A percentile compares a stretch with the other conserved stretches of the same genome.
phyloP scores from a whole-genome alignment of 2,329 filamentous ascomycete species.

The Lecanosticta acicola region DNA sequence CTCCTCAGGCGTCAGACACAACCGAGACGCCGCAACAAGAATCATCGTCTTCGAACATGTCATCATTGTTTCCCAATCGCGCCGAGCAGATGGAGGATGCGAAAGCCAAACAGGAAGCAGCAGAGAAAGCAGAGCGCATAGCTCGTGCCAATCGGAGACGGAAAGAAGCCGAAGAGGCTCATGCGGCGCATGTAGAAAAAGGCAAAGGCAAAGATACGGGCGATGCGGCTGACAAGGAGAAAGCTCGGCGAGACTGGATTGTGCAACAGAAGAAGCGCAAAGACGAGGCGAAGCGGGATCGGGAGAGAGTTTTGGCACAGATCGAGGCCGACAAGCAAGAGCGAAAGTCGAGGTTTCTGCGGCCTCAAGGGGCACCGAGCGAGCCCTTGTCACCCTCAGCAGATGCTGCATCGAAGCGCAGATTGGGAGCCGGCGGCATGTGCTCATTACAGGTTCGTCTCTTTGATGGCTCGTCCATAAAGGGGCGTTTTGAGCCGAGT shows the following conservation, averaged over 20 bases:
- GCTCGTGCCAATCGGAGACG: conserved; percentile 34
- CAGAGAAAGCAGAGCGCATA: conserved; percentile 44
- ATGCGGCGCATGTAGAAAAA: conserved; percentile 21
- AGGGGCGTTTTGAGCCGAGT: conserved; percentile 57
- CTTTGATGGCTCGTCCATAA: conserved; percentile 76
- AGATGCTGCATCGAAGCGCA: conserved; percentile 15
- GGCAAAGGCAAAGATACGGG: conserved; percentile 31
- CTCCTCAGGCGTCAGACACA: no score
- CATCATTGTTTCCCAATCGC: conserved; percentile 47
- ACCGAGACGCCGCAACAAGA: neutral
- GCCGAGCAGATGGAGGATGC: conserved; percentile 43
- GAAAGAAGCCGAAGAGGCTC: conserved; percentile 35
- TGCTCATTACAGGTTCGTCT: conserved; percentile 65
- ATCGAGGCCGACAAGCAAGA: conserved; percentile 73
- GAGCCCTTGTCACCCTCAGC: conserved; percentile 12
- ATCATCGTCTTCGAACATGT: conserved; percentile 9
- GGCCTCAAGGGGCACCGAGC: conserved; percentile 20
- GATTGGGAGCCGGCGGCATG: conserved; percentile 18
- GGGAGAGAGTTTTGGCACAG: conserved; percentile 63
- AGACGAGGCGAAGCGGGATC: conserved; percentile 61
- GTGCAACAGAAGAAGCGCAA: conserved; percentile 54
- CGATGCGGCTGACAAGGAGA: conserved; percentile 32
- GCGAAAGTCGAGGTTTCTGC: conserved; percentile 53
- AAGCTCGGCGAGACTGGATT: conserved; percentile 32
- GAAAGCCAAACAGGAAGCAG: conserved; percentile 39